These are phyloP conservation scores for Fraxinus excelsior DNA, from an alignment of 257 asterid genomes.

Conservation along the genomic window DNA sequence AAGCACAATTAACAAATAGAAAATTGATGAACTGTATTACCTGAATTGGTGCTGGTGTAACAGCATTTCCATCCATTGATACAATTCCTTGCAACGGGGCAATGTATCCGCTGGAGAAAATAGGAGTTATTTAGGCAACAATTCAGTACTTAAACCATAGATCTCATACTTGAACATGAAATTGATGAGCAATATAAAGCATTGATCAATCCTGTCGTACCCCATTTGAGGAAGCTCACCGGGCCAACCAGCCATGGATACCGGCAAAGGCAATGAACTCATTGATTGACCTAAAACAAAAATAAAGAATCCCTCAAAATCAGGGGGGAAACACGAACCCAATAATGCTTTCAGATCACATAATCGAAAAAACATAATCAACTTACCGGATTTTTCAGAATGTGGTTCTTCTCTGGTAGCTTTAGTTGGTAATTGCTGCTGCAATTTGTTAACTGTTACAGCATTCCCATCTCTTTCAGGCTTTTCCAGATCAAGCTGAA, in stretches of 20 bases:
- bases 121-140: conserved; percentile 32
- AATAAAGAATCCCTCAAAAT: conserved; percentile 5
- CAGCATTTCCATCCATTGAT: conserved; percentile 67
- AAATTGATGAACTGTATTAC: conserved; percentile 28
- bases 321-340: not conserved
- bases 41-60: conserved; percentile 70
- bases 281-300: conserved; percentile 51
- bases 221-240: conserved; percentile 94
- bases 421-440: conserved; percentile 39
- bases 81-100: conserved; percentile 86
- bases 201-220: conserved; percentile 43
- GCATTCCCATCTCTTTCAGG: conserved; percentile 51
- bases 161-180: conserved; percentile 20
- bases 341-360: not conserved
- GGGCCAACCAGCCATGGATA: conserved; percentile 89
- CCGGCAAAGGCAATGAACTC: conserved; percentile 59
- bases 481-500: conserved; percentile 69
- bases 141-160: conserved; percentile 18
- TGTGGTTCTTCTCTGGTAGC: conserved; percentile 49
- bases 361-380: not conserved
- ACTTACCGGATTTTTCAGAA: conserved; percentile 65
- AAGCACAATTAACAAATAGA: not conserved
- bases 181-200: conserved; percentile 18
- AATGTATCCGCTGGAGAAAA: conserved; percentile 64
- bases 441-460: conserved; percentile 36